These are phyloP conservation scores for Fusarium illudens DNA, from an alignment of 2,329 filamentous ascomycete genomes.

Conservation along the genomic window DNA sequence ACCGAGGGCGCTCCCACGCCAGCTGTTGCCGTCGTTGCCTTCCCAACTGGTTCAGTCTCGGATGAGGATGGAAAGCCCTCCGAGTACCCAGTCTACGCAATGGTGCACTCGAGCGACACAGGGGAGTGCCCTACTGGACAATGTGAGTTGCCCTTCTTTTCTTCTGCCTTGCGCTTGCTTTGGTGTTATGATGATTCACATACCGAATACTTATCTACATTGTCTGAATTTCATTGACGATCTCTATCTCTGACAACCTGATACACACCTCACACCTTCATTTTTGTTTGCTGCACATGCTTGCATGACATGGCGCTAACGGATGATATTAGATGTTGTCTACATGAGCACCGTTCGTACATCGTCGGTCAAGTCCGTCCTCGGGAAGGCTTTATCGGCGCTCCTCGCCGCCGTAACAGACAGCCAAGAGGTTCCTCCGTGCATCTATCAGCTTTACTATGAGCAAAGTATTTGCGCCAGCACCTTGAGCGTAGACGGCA, in stretches of 20 bases:
- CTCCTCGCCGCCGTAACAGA: constrained; percentile 50
- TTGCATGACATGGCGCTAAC: constrained; percentile 45
- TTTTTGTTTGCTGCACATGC: constrained; percentile 5
- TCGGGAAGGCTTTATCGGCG: constrained; percentile 53
- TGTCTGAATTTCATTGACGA: constrained; percentile 96
- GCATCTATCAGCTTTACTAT: constrained; percentile 64
- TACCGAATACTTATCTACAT: constrained; percentile 99
- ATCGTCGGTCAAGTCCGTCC: constrained; percentile 46
- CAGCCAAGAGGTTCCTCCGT: constrained; percentile 41
- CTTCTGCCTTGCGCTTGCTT: constrained; percentile 41
- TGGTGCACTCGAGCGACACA: constrained; percentile 87
- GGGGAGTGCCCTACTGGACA: constrained; percentile 90
- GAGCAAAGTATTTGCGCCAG: constrained; percentile 55
- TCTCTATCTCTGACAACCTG: constrained; percentile 88
- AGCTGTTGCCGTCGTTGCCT: constrained; percentile 75
- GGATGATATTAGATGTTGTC: constrained; percentile 42
- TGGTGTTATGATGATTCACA: constrained; percentile 81
- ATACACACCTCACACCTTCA: constrained; percentile 57
- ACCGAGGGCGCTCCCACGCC: constrained; percentile 80
- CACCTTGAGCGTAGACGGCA: constrained; percentile 47
- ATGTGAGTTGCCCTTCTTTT: constrained; percentile 72
- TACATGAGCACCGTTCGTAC: constrained; percentile 51
- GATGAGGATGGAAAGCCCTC: constrained; percentile 46
- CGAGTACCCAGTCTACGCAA: constrained; percentile 62
- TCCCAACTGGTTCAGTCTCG: constrained; percentile 63